Evolutionary conservation across 306 rosid species (phyloP).

Genomic region (Medicago ruthenica): DNA sequence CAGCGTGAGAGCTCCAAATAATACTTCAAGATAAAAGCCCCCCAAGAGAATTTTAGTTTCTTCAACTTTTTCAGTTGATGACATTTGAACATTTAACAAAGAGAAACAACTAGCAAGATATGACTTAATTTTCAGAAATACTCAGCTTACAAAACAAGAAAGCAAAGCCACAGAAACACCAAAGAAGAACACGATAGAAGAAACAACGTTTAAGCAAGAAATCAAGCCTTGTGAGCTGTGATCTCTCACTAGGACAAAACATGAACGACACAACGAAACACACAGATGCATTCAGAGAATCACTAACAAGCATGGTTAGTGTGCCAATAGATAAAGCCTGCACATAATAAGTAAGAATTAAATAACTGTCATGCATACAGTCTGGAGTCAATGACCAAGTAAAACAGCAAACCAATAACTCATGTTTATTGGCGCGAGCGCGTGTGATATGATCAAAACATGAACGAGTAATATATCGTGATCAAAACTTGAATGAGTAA

Average conservation of each 20-base stretch:
- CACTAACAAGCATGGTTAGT: conserved; percentile 2
- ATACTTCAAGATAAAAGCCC: conserved; percentile 29
- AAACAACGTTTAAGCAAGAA: conserved; percentile 7
- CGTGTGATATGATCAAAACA: background rate
- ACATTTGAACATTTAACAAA: conserved; percentile 12
- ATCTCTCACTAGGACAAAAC: conserved; percentile 1
- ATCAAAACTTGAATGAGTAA: conserved; percentile 13
- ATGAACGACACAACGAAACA: background rate
- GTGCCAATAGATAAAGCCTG: background rate
- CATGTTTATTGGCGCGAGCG: background rate
- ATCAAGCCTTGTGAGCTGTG: background rate
- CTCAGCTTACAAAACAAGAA: background rate
- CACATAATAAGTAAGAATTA: background rate
- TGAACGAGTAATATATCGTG: conserved; percentile 15
- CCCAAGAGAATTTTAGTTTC: background rate
- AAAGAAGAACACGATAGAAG: background rate
- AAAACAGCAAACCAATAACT: background rate
- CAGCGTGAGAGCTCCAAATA: background rate
- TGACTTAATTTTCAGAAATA: background rate
- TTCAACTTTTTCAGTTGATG: conserved; percentile 12
- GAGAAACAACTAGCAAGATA: background rate
- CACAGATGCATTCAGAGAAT: background rate
- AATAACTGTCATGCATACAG: background rate
- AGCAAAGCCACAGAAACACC: conserved; percentile 8
- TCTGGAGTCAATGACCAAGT: background rate